A percentile compares a stretch with the other conserved stretches of the same genome.
These are phyloP conservation scores for Alternaria brassicae DNA, from an alignment of 2,329 filamentous ascomycete genomes.

Conservation along the genomic window DNA sequence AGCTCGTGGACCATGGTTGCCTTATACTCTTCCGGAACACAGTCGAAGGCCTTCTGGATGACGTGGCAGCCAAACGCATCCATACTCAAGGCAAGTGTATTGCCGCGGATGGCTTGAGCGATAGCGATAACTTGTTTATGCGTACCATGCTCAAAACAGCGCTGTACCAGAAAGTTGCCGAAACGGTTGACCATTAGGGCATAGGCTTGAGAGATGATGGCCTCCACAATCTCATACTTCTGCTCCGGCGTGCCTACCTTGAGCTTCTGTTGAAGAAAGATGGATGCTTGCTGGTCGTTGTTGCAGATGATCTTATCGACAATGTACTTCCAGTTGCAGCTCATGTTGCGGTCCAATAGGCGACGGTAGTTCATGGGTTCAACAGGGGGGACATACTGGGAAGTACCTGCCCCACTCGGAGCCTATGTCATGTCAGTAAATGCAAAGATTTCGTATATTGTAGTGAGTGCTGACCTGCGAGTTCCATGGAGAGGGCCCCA, in stretches of 20 bases:
- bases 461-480: conserved; percentile 34
- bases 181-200: conserved; percentile 98
- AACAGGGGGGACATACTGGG: conserved; percentile 80
- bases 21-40: conserved; percentile 96
- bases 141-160: conserved; percentile 98
- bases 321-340: conserved; percentile 99
- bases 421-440: conserved; percentile 28
- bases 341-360: conserved; percentile 91
- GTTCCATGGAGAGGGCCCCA: conserved; percentile 52
- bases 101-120: conserved; percentile 90
- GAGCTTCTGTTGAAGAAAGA: conserved; percentile 98
- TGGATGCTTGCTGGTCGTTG: conserved; percentile 98
- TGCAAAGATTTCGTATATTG: not conserved
- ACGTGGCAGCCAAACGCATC: conserved; percentile 98
- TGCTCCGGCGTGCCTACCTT: conserved; percentile 95
- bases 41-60: conserved; percentile 98
- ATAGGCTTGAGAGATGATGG: conserved; percentile 94
- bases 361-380: conserved; percentile 97
- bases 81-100: conserved; percentile 94
- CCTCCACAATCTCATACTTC: conserved; percentile 96
- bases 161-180: conserved; percentile 97
- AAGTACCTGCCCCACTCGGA: conserved; percentile 31
- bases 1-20: conserved; percentile 98
- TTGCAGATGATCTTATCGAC: conserved; percentile 99
- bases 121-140: conserved; percentile 93